Evolutionary conservation across 2,329 filamentous ascomycete species (phyloP), one percentile per base, ranked within the genome.

Genomic region (Zopfia rhizophila): DNA sequence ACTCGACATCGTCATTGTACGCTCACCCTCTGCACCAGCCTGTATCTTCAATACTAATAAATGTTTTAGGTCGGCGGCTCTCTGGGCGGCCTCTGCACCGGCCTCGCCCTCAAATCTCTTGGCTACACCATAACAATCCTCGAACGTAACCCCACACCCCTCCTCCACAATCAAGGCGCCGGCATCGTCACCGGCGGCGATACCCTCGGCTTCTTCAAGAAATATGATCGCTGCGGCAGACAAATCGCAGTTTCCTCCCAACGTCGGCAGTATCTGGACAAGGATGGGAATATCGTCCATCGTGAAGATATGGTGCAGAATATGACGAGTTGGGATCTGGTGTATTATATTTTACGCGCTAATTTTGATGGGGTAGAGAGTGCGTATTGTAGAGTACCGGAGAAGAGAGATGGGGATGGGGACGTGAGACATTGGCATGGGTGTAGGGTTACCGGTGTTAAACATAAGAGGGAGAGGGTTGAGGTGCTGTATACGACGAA

Each of bases 241-340:
- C 37, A 56, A n/a, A 40, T 68, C 21, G 61, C 64, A 7, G 60
- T 64, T 3, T 54, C 57, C 14, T 64, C 58, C 5, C 41, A 59
- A 25, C 44, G 58, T 17, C 51, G 65, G 14, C 64, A 68, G 29
- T 66, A 67, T 19, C 37, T 68, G 17, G 36, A 63, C 41, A 58
- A 55, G n/a, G 25, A 63, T 50, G 65, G 65, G 16, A 52, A 63
- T 1, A 48, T 68, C 13, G 56, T 65, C 16, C 58, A 66, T 21
- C 51, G 50, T 24, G 56, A 63, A 39, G 60, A 68, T 12, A 58
- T 61, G 53, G 48, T 53, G n/a, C 65, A 68, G 47, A 66, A 66
- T 18, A 70, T 68, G 65, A 69, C 65, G 17, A 70, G 65, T 44
- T 70, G 66, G 65, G 65, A 67, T 38, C 48, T 68, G n/a, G 56